These are phyloP conservation scores for Aspergillus fumigatiaffinis DNA, from an alignment of 2,329 filamentous ascomycete genomes.

Conservation along the genomic window DNA sequence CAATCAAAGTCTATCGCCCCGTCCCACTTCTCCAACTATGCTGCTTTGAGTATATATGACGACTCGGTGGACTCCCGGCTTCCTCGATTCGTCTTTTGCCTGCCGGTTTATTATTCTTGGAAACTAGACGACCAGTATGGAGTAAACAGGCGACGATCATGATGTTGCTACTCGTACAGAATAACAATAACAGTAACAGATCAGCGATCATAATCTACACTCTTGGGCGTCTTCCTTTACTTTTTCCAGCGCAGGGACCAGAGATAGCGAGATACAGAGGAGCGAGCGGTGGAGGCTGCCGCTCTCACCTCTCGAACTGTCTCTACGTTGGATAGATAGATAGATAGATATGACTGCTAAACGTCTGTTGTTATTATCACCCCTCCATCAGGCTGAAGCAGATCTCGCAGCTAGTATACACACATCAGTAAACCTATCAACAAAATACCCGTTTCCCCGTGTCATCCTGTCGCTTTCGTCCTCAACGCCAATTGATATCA, in stretches of 20 bases:
- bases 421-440: background rate
- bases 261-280: too few species aligned
- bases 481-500: background rate
- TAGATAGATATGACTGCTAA: background rate
- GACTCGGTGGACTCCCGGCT: background rate
- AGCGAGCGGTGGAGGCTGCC: too few species aligned
- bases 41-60: background rate
- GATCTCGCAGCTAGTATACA: background rate
- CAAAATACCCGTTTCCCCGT: background rate
- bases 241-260: too few species aligned
- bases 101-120: background rate
- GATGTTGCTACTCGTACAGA: background rate
- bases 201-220: background rate
- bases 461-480: background rate
- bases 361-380: too few species aligned
- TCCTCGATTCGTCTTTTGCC: background rate
- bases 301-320: too few species aligned
- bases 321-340: too few species aligned
- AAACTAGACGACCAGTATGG: background rate
- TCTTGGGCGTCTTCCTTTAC: too few species aligned
- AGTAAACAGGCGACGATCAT: background rate
- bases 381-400: background rate
- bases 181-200: background rate
- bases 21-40: background rate
- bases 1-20: too few species aligned